Conservation (phyloP, 1,284 basidiomycete species). For the Sanghuangporus baumii region DNA sequence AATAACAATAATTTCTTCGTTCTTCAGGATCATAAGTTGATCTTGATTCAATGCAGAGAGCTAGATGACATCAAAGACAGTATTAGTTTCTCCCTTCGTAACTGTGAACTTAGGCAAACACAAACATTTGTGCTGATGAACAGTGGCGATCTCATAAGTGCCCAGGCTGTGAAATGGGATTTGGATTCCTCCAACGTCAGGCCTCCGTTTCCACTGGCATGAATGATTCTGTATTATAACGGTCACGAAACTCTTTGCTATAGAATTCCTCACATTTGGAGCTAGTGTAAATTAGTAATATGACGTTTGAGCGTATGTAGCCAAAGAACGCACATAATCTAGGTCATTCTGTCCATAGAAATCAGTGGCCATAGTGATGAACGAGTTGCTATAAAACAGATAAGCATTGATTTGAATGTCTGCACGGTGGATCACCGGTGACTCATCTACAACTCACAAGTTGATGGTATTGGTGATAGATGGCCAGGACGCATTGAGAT, state of each 20-base stretch:
- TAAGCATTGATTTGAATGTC: conserved; percentile 32
- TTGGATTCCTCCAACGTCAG: conserved; percentile 56
- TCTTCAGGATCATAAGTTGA: conserved; percentile 51
- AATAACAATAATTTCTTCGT: conserved; percentile 60
- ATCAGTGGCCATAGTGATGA: conserved; percentile 46
- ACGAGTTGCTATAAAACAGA: conserved; percentile 33
- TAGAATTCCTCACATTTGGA: conserved; percentile 41
- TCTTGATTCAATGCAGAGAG: conserved; percentile 42
- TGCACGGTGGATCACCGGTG: conserved; percentile 28
- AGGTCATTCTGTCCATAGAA: conserved; percentile 59
- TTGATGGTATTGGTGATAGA: conserved; percentile 38
- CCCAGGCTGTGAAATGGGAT: conserved; percentile 62
- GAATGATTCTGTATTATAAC: background rate
- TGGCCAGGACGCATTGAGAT: conserved; percentile 38
- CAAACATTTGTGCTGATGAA: conserved; percentile 39
- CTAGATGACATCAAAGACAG: conserved; percentile 27
- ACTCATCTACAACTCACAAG: conserved; percentile 25
- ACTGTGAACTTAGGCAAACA: conserved; percentile 24
- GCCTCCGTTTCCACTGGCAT: conserved; percentile 47
- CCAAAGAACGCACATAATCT: conserved; percentile 42
- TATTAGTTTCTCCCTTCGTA: conserved; percentile 31
- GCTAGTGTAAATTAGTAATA: conserved; percentile 28
- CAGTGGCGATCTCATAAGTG: conserved; percentile 55
- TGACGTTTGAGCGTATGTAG: background rate
- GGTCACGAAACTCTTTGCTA: background rate